Percentiles rank a stretch among this genome's conserved stretches.
These are phyloP conservation scores for Spathaspora boniae DNA, from an alignment of 805 yeast species.

Conservation along the genomic window DNA sequence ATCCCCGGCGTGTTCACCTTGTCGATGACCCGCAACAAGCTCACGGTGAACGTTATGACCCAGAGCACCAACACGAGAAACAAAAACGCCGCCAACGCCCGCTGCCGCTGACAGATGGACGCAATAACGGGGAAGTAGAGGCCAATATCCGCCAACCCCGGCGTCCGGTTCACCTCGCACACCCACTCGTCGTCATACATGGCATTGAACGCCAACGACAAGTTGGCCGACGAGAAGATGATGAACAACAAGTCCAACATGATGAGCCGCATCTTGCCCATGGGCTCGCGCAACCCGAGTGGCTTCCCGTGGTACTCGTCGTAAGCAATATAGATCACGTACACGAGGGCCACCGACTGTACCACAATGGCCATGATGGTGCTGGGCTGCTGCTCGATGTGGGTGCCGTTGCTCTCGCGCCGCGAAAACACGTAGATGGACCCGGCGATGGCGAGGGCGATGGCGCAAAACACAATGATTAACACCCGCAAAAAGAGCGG, in stretches of 20 bases:
- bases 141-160: constrained; percentile 15
- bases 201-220: constrained; percentile 82
- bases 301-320: constrained; percentile 95
- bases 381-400: constrained; percentile 73
- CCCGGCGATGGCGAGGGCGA: constrained; percentile 71
- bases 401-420: constrained; percentile 27
- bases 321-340: constrained; percentile 75
- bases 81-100: constrained; percentile 73
- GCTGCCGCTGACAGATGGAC: constrained; percentile 72
- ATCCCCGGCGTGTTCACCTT: constrained; percentile 36
- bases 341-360: constrained; percentile 72
- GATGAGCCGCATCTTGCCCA: constrained; percentile 76
- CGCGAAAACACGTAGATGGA: constrained; percentile 47
- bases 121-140: constrained; percentile 29
- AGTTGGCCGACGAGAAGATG: constrained; percentile 83
- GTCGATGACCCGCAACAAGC: constrained; percentile 79
- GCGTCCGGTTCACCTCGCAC: constrained; percentile 26
- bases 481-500: constrained; percentile 68
- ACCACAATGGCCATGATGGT: constrained; percentile 91
- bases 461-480: constrained; percentile 49
- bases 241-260: constrained; percentile 83
- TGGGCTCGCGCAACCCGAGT: constrained; percentile 81
- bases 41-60: constrained; percentile 81
- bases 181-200: constrained; percentile 82
- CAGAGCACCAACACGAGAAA: constrained; percentile 74